Evolutionary conservation across 805 yeast genomes (phyloP).

Genomic region (Candida coquimbonensis): DNA sequence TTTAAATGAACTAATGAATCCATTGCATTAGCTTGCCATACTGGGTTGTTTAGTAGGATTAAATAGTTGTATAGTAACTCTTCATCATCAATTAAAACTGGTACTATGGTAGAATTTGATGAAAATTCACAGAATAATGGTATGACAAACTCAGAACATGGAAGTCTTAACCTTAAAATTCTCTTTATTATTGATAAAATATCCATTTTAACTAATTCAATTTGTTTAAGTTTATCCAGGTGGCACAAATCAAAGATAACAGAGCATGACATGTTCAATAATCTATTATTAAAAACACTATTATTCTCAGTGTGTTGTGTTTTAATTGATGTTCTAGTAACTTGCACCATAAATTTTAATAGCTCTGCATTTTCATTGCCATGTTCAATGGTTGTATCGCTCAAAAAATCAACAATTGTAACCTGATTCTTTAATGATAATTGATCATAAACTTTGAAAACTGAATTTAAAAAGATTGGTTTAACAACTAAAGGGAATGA

Average conservation of each 20-base stretch:
- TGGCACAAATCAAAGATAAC: constrained; percentile 40
- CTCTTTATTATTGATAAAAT: constrained; percentile 32
- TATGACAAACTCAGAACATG: constrained; percentile 39
- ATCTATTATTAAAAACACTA: constrained; percentile 24
- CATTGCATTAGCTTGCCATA: constrained; percentile 47
- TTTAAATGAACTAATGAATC: constrained; percentile 40
- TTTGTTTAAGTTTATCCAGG: constrained; percentile 34
- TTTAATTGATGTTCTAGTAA: constrained; percentile 4
- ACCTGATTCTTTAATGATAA: constrained; percentile 29
- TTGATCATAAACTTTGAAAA: constrained; percentile 33
- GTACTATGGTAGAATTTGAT: constrained; percentile 28
- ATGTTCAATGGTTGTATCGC: constrained; percentile 12
- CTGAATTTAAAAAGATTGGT: constrained; percentile 37
- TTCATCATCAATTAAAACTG: constrained; percentile 14
- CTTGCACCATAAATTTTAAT: constrained; percentile 33
- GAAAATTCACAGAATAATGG: constrained; percentile 44
- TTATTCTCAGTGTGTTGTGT: not conserved
- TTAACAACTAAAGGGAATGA: constrained; percentile 34
- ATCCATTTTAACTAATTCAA: constrained; percentile 33
- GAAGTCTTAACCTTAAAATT: constrained; percentile 31
- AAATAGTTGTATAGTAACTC: constrained; percentile 27
- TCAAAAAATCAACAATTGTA: constrained; percentile 30
- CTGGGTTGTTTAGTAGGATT: constrained; percentile 36
- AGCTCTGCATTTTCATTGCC: constrained; percentile 21
- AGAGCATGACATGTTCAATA: constrained; percentile 35